A percentile compares a stretch with the other conserved stretches of the same genome.
These are phyloP conservation scores for Oryza rufipogon DNA, from an alignment of 176 grass and related monocot genomes.

Conservation along the genomic window DNA sequence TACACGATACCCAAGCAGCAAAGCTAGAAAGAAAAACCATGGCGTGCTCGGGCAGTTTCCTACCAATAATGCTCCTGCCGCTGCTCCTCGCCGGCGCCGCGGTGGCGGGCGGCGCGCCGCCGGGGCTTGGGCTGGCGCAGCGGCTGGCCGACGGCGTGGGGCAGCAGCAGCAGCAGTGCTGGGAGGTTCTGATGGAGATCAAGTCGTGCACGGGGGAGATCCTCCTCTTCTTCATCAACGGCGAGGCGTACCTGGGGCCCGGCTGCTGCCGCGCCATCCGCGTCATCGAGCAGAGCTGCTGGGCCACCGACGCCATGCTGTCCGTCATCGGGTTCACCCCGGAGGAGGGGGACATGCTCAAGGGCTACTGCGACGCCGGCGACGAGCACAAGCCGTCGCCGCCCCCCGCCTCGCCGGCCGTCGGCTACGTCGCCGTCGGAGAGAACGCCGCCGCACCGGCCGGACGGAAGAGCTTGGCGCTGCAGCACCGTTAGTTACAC, in stretches of 20 bases:
- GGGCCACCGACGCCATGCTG: constrained; percentile 76
- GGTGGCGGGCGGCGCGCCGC: background rate
- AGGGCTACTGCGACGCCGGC: constrained; percentile 57
- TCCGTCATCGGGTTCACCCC: constrained; percentile 65
- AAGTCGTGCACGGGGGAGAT: constrained; percentile 80
- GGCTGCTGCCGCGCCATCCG: constrained; percentile 70
- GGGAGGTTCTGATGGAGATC: constrained; percentile 65
- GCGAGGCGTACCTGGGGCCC: constrained; percentile 68
- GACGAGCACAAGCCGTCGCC: constrained; percentile 1
- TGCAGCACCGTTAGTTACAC: background rate
- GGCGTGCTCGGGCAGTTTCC: background rate
- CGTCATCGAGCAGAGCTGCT: constrained; percentile 66
- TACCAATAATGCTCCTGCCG: background rate
- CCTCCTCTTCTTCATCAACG: constrained; percentile 79
- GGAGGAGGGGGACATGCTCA: constrained; percentile 73
- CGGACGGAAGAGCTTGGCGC: background rate
- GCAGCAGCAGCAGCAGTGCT: constrained; percentile 54
- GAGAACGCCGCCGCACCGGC: background rate
- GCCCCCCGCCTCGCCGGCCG: background rate
- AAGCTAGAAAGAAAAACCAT: constrained; percentile 20
- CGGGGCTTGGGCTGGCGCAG: constrained; percentile 15
- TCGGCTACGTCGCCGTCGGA: background rate
- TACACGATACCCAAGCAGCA: background rate
- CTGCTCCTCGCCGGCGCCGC: constrained; percentile 7
- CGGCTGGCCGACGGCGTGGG: constrained; percentile 41